Conservation (phyloP, 139 green algal species). For the Marvania coccoides region DNA sequence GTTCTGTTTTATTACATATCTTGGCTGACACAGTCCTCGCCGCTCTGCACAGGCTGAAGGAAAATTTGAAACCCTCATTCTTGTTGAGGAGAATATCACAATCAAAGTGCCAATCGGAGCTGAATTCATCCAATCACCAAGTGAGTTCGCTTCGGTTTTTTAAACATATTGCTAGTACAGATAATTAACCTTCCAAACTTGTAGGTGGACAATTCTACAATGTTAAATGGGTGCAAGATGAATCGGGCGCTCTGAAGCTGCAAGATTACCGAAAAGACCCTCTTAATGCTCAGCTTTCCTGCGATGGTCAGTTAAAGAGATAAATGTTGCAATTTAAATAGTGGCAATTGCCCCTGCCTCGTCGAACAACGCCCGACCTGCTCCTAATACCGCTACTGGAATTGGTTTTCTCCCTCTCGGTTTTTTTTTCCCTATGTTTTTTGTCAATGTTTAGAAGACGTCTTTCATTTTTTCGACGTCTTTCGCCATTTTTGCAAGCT, state of each 20-base stretch:
- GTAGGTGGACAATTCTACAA: constrained; percentile 23
- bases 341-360: no score
- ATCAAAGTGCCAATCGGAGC: constrained; percentile 25
- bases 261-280: constrained; percentile 12
- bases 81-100: constrained; percentile 14
- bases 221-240: constrained; percentile 22
- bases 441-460: no score
- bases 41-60: constrained; percentile 13
- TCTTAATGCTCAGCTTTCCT: background rate
- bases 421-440: no score
- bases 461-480: background rate
- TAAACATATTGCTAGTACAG: background rate
- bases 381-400: no score
- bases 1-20: background rate
- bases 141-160: background rate
- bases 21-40: background rate
- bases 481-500: background rate
- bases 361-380: no score
- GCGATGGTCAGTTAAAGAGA: no score
- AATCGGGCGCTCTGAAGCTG: constrained; percentile 7
- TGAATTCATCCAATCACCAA: constrained; percentile 24
- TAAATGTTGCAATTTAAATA: no score
- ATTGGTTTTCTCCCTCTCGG: no score
- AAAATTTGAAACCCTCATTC: constrained; percentile 4
- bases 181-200: no score